phyloP scores from a whole-genome alignment of 768 basidiomycete genomes.

The Lyophyllum semitale region DNA sequence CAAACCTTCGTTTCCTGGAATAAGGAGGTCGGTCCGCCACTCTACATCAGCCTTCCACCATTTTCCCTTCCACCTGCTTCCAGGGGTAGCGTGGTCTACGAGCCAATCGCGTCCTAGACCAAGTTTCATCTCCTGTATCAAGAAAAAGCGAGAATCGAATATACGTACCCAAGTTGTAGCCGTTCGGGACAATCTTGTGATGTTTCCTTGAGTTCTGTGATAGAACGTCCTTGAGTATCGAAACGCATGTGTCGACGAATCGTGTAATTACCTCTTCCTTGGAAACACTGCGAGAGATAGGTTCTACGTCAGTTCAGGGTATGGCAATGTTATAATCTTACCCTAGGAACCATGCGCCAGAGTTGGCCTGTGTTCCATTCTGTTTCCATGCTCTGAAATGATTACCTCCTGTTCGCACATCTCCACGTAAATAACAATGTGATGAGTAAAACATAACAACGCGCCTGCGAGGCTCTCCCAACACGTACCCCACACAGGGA shows the following conservation, averaged over 20 bases:
- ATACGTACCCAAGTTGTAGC: slow-evolving; percentile 63
- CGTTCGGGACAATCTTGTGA: slow-evolving; percentile 76
- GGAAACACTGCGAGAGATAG: slow-evolving; percentile 51
- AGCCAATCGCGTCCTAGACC: slow-evolving; percentile 70
- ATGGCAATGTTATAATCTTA: slow-evolving; percentile 31
- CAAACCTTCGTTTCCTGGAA: slow-evolving; percentile 68
- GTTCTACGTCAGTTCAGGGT: not conserved
- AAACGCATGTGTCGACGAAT: not conserved
- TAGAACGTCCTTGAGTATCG: not conserved
- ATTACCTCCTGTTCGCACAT: slow-evolving; percentile 60
- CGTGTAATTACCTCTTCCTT: slow-evolving; percentile 57
- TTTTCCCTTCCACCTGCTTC: slow-evolving; percentile 60
- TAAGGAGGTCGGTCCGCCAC: slow-evolving; percentile 70
- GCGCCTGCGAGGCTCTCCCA: slow-evolving; percentile 81
- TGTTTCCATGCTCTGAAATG: slow-evolving; percentile 91
- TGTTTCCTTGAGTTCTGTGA: slow-evolving; percentile 55
- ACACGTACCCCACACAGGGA: slow-evolving; percentile 80
- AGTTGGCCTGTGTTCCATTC: slow-evolving; percentile 72
- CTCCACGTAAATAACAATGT: slow-evolving; percentile 1
- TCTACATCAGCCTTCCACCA: slow-evolving; percentile 81
- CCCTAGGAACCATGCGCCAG: slow-evolving; percentile 87
- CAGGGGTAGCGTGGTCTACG: slow-evolving; percentile 63
- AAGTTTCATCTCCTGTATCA: not conserved
- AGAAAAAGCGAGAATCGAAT: not conserved
- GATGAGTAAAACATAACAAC: not conserved